Evolutionary conservation across 495 filamentous ascomycete species (phyloP), one percentile per base, ranked within the genome.

Genomic region (Hyaloscypha variabilis): DNA sequence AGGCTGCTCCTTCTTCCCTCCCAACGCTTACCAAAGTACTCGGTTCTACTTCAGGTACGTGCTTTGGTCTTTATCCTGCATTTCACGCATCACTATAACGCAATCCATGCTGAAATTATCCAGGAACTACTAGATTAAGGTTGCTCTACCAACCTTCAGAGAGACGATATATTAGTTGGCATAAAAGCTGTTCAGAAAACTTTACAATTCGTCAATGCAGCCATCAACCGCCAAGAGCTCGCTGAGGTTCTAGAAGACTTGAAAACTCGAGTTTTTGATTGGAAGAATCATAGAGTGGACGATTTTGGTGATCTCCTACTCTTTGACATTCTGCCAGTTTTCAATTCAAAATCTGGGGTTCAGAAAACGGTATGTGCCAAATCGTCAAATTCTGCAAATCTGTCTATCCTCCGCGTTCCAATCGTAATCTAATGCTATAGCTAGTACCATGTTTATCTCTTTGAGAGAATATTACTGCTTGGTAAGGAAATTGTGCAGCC

Each of bases 391-490:
- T 17, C 55, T 17, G n/a, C 10, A 14, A 31, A 30, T n/a, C n/a
- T 56, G 53, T 8, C 28, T 56, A 3, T 56, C n/a, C 8, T 30
- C 10, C 23, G 11, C 30, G 6, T 14, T 19, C 28, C 55, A n/a
- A n/a, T n/a, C n/a, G n/a, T n/a, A n/a, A n/a, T 4, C 10, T 59
- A 59, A 59, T 24, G 3, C 3, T 23, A 10, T 25, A 21, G 4
- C 2, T 31, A 59, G 57, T 59, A 59, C 25, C 57, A 14, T 24
- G 57, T 14, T 23, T 59, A 59, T 59, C 30, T 59, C 57, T 59
- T 21, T 39, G 57, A 59, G 21, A 59, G 23, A 42, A 59, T 59
- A 10, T 6, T 59, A 17, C 2, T 59, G 23, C 5, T 36, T 10
- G 42, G 30, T 25, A 21, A 5, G 30, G 57, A 42, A 1, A 42